Evolutionary conservation across 306 rosid species (phyloP).

Genomic region (Trichosanthes cucumerina): DNA sequence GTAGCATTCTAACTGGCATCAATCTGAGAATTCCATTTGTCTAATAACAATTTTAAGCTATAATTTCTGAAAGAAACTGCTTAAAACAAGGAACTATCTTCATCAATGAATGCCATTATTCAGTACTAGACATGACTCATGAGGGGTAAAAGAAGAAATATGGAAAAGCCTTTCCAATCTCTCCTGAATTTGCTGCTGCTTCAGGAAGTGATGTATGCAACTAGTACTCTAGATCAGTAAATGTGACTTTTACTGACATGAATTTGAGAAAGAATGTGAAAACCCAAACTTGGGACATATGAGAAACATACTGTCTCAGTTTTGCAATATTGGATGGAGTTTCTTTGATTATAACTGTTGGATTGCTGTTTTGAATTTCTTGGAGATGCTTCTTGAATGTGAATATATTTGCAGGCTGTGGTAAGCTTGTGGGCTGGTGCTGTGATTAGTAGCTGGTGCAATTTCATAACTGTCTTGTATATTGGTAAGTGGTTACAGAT

Average conservation of each 20-base stretch:
- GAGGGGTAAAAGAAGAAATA: neutral
- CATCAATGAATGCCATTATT: neutral
- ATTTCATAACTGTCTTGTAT: conserved; percentile 64
- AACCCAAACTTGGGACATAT: neutral
- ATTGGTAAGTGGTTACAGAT: conserved; percentile 42
- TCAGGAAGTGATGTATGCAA: neutral
- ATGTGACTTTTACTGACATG: neutral
- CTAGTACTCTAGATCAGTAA: neutral
- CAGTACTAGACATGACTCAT: neutral
- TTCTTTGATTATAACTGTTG: conserved; percentile 4
- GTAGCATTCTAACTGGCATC: neutral
- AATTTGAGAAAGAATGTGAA: neutral
- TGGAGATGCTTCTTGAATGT: conserved; percentile 17
- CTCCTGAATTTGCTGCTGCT: neutral
- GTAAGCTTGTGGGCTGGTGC: conserved; percentile 66
- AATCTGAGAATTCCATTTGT: neutral
- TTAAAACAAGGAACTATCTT: neutral
- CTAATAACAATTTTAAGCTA: neutral
- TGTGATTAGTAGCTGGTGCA: conserved; percentile 81
- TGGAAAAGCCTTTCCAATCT: neutral
- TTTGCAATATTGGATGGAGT: neutral
- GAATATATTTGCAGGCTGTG: conserved; percentile 35
- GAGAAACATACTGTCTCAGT: neutral
- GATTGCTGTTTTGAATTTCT: conserved; percentile 3
- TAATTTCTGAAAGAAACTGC: neutral